Percentiles rank a stretch among this genome's conserved stretches.
Conservation (phyloP, 441 rosid species). For the Codiaeum variegatum region DNA sequence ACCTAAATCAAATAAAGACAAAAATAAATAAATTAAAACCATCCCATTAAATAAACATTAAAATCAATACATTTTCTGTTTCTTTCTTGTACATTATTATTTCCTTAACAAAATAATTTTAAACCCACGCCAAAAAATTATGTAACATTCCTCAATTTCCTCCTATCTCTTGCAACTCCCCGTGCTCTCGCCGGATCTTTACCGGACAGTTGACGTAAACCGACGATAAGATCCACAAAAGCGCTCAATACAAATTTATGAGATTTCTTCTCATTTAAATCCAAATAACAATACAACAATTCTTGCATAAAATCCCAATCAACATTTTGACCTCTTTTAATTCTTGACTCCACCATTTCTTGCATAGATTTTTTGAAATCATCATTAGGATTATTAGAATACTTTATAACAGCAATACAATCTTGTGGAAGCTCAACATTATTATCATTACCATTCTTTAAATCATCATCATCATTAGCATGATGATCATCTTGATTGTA, state of each 20-base stretch:
- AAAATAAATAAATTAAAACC: constrained; percentile 5
- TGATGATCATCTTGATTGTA: not conserved
- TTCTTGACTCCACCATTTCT: constrained; percentile 60
- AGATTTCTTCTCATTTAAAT: constrained; percentile 61
- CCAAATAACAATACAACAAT: constrained; percentile 61
- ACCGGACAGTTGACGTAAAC: constrained; percentile 26
- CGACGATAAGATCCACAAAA: constrained; percentile 56
- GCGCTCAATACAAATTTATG: constrained; percentile 65
- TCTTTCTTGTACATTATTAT: not conserved
- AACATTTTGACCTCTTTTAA: constrained; percentile 27
- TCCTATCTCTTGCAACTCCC: constrained; percentile 31
- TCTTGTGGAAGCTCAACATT: constrained; percentile 31
- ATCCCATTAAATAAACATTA: not conserved
- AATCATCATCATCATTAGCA: no score
- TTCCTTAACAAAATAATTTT: not conserved
- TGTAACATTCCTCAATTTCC: constrained; percentile 23
- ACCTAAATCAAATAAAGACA: constrained; percentile 14
- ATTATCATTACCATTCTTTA: not conserved
- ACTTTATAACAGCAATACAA: constrained; percentile 52
- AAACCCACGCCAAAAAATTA: constrained; percentile 19
- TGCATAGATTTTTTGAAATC: constrained; percentile 74
- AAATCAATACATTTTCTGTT: not conserved
- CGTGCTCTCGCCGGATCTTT: constrained; percentile 31
- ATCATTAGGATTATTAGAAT: constrained; percentile 45
- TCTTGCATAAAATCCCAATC: constrained; percentile 89